Evolutionary conservation across 306 rosid genomes (phyloP), one percentile per base, ranked within the genome.

Genomic region (Potentilla sterilis): DNA sequence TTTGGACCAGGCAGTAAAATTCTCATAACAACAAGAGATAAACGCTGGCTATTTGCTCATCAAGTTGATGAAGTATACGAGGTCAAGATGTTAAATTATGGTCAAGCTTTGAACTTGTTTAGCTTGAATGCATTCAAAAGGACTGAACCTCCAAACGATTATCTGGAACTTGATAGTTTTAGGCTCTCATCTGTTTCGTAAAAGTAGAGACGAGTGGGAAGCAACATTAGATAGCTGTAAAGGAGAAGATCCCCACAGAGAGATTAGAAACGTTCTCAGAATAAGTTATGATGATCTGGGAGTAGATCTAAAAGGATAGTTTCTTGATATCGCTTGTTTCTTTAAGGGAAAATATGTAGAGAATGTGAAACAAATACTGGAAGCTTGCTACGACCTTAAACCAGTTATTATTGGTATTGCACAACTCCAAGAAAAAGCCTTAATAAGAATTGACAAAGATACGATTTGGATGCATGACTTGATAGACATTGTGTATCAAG

Each of bases 291-390:
- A 85, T 19, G 69, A 69, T 44, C 61, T 85, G 68, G 80, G 73
- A 3, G 75, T 58, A 0, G 9, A 62, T n/a, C 67, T 69, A 7
- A 64, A 70, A 5, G 73, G 55, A 6, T 77, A 77, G 13, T 82
- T 82, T 8, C 79, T 85, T 15, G 84, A 82, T 2, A 70, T 85
- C 43, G 86, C 88, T 42, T 82, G 84, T 12, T 85, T 85, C 77
- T 80, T 85, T 18, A 74, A 51, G 19, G 85, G 81, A 1, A 3
- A 42, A 14, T 0, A 0, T 13, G 16, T 12, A 66, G 67, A 77
- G 54, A 37, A 43, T 69, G 81, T 83, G 4, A 79, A 70, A 22
- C 72, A 79, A 47, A 74, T 86, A 48, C 78, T 85, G 8, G 66
- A 83, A 49, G 79, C 68, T 40, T 77, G 87, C 35, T 10, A 22